These are phyloP conservation scores for Thoreauomyces humboldtii DNA, from an alignment of 192 early-diverging fungal species.

Conservation along the genomic window DNA sequence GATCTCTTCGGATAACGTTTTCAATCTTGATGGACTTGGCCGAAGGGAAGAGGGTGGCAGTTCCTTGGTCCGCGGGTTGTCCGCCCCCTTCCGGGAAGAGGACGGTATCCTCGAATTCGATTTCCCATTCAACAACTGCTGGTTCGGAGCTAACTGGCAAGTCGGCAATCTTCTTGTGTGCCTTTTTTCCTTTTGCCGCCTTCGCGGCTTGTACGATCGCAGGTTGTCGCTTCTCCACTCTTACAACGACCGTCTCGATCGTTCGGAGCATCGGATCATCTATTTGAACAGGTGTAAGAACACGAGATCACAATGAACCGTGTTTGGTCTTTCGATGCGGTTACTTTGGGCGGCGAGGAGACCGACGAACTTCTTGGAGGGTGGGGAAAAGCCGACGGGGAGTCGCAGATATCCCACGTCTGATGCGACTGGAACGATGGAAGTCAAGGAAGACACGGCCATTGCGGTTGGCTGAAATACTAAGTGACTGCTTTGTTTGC, in stretches of 20 bases:
- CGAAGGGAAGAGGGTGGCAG: conserved; percentile 27
- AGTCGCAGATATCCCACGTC: conserved; percentile 3
- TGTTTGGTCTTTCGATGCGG: too few relatives aligned
- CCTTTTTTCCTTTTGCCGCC: background rate
- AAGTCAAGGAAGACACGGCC: too few relatives aligned
- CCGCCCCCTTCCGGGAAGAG: conserved; percentile 80
- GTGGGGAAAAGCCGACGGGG: background rate
- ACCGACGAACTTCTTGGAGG: background rate
- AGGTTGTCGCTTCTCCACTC: background rate
- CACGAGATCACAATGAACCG: too few relatives aligned
- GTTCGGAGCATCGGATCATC: background rate
- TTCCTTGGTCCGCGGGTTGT: conserved; percentile 66
- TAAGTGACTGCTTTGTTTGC: too few relatives aligned
- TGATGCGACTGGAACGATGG: too few relatives aligned
- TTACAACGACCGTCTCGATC: background rate
- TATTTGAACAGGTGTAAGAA: too few relatives aligned
- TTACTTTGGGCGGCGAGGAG: background rate
- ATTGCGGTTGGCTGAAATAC: too few relatives aligned
- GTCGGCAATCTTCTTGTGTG: conserved; percentile 4
- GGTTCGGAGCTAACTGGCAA: background rate
- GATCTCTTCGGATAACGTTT: conserved; percentile 56
- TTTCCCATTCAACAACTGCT: background rate
- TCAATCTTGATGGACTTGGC: conserved; percentile 33
- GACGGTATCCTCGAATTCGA: conserved; percentile 33
- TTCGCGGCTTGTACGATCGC: background rate